Conservation (phyloP, 352 stramenopile species). For the Phytophthora vignae region DNA sequence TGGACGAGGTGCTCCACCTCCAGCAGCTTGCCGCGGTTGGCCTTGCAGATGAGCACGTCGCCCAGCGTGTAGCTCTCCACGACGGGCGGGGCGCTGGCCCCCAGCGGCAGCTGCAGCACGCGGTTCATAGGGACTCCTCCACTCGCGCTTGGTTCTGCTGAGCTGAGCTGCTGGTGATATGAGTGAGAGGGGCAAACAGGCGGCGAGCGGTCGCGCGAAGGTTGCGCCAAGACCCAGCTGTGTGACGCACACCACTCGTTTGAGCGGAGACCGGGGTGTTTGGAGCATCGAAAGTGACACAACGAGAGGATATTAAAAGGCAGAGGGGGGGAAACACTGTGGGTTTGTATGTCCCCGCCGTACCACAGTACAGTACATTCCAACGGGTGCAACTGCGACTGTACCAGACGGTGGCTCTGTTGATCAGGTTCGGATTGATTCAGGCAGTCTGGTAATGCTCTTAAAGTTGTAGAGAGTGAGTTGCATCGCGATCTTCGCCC, state of each 20-base stretch:
- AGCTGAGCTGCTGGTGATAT: slow-evolving; percentile 25
- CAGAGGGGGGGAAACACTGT: neutral
- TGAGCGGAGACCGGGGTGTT: neutral
- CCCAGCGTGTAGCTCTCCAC: slow-evolving; percentile 85
- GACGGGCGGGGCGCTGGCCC: slow-evolving; percentile 49
- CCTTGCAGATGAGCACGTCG: slow-evolving; percentile 88
- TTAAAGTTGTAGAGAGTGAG: neutral
- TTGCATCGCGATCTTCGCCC: neutral
- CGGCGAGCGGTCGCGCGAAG: slow-evolving; percentile 35
- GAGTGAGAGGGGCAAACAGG: slow-evolving; percentile 26
- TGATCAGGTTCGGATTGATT: neutral
- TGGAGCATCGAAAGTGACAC: slow-evolving; percentile 3
- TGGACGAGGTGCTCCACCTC: slow-evolving; percentile 82
- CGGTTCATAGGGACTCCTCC: slow-evolving; percentile 56
- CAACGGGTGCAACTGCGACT: neutral
- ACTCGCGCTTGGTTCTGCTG: slow-evolving; percentile 18
- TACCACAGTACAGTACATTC: neutral
- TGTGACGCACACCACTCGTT: slow-evolving; percentile 13
- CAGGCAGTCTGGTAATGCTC: neutral
- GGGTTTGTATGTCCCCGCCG: neutral
- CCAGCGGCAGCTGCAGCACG: slow-evolving; percentile 71
- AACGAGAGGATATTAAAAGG: neutral
- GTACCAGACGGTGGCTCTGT: neutral
- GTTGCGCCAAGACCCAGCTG: slow-evolving; percentile 10
- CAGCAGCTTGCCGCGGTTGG: slow-evolving; percentile 84